Conservation (phyloP, 1,284 basidiomycete species). For the Thelephora terrestris region DNA sequence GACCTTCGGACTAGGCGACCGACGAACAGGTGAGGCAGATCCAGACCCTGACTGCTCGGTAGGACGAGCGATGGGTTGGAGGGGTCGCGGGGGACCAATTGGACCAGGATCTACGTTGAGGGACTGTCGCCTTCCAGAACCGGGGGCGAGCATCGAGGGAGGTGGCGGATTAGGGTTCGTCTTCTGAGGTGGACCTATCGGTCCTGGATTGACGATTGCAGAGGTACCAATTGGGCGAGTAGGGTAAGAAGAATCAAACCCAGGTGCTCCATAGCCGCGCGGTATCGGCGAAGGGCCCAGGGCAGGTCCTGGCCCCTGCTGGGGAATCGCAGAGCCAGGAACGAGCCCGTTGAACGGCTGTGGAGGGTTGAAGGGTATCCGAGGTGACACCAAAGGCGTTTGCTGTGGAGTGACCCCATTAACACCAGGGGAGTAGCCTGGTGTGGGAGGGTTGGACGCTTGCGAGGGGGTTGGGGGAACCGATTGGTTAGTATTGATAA, state of each 20-base stretch:
- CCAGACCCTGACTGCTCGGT: constrained; percentile 42
- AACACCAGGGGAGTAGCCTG: constrained; percentile 37
- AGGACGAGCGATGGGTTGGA: constrained; percentile 33
- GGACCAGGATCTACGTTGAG: constrained; percentile 40
- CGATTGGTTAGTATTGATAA: constrained; percentile 22
- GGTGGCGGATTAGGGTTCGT: constrained; percentile 30
- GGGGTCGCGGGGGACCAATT: constrained; percentile 40
- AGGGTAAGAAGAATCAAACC: constrained; percentile 40
- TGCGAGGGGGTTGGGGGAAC: constrained; percentile 19
- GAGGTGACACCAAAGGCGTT: constrained; percentile 36
- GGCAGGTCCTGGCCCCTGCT: constrained; percentile 28
- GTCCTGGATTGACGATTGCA: constrained; percentile 27
- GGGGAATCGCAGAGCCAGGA: constrained; percentile 31
- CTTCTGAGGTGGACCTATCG: constrained; percentile 35
- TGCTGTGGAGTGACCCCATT: constrained; percentile 30
- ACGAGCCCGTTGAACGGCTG: constrained; percentile 35
- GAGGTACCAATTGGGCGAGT: constrained; percentile 28
- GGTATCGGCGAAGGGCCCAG: constrained; percentile 45
- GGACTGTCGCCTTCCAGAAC: constrained; percentile 24
- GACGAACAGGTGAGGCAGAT: constrained; percentile 50
- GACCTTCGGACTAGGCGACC: constrained; percentile 66
- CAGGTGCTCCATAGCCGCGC: constrained; percentile 35
- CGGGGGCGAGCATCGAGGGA: constrained; percentile 24
- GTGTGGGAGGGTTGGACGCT: constrained; percentile 26
- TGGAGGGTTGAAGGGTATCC: constrained; percentile 34